phyloP scores from a whole-genome alignment of 1,139 yeast genomes.

The Yamadazyma dushanensis region DNA sequence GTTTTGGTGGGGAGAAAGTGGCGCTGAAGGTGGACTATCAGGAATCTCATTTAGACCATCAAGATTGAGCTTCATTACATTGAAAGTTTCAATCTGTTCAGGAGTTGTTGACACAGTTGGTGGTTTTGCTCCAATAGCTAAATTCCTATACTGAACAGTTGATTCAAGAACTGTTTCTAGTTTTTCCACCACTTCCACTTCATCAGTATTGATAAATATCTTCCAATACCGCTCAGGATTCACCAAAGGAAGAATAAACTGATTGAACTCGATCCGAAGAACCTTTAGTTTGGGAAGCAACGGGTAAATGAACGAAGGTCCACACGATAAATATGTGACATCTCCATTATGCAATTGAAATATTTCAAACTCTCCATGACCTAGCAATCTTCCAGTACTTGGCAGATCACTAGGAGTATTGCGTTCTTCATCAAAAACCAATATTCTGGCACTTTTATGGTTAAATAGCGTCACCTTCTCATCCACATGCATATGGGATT shows the following conservation, averaged over 20 bases:
- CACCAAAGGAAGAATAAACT: slow-evolving; percentile 63
- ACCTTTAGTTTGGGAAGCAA: slow-evolving; percentile 61
- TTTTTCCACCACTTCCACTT: slow-evolving; percentile 27
- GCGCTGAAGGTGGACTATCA: slow-evolving; percentile 49
- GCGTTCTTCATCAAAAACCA: slow-evolving; percentile 43
- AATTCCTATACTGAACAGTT: slow-evolving; percentile 48
- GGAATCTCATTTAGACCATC: slow-evolving; percentile 30
- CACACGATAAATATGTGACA: slow-evolving; percentile 63
- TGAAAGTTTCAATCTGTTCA: slow-evolving; percentile 3
- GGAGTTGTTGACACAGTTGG: slow-evolving; percentile 4
- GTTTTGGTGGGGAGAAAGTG: slow-evolving; percentile 37
- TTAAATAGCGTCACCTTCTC: slow-evolving; percentile 42
- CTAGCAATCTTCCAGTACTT: slow-evolving; percentile 48
- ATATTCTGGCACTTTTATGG: slow-evolving; percentile 37
- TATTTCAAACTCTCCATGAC: slow-evolving; percentile 64
- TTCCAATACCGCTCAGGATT: slow-evolving; percentile 78
- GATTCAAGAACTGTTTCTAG: slow-evolving; percentile 40
- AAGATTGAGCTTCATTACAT: slow-evolving; percentile 12
- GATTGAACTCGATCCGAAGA: slow-evolving; percentile 50
- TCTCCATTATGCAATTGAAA: slow-evolving; percentile 64
- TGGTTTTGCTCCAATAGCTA: slow-evolving; percentile 21
- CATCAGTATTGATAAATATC: slow-evolving; percentile 46
- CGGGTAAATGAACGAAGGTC: slow-evolving; percentile 59
- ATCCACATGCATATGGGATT: slow-evolving; percentile 24
- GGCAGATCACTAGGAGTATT: slow-evolving; percentile 16